Evolutionary conservation across 2,329 filamentous ascomycete species (phyloP).

Genomic region (Sclerotinia sclerotiorum): DNA sequence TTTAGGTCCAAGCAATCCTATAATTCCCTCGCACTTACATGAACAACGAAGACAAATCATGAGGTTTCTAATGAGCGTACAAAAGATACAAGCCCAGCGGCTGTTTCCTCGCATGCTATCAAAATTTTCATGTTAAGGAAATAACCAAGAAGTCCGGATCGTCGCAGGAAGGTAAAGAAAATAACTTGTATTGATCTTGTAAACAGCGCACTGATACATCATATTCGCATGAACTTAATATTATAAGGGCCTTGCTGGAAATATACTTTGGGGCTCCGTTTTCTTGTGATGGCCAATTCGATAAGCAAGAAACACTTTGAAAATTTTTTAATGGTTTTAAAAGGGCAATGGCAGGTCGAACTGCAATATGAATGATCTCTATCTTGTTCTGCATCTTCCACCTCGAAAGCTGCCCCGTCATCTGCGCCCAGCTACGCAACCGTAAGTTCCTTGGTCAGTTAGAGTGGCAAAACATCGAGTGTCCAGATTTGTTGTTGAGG

Average conservation of each 20-base stretch:
- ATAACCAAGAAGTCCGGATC: neutral
- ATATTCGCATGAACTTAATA: neutral
- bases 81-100: neutral
- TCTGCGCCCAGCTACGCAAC: neutral
- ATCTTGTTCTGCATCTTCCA: rapidly evolving
- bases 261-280: neutral
- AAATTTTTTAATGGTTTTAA: rapidly evolving
- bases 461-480: neutral
- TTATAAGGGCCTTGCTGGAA: neutral
- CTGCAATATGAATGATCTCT: neutral
- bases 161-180: neutral
- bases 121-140: neutral
- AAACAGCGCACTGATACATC: neutral
- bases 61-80: neutral
- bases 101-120: neutral
- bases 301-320: neutral
- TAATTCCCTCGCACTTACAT: too few species aligned
- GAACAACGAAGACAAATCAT: neutral
- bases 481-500: neutral
- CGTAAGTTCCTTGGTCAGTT: neutral
- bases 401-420: neutral
- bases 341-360: neutral
- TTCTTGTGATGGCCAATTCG: neutral
- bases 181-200: too few species aligned
- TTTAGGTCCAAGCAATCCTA: neutral